phyloP scores from a whole-genome alignment of 805 yeast genomes.

The Starmera dryadoides region DNA sequence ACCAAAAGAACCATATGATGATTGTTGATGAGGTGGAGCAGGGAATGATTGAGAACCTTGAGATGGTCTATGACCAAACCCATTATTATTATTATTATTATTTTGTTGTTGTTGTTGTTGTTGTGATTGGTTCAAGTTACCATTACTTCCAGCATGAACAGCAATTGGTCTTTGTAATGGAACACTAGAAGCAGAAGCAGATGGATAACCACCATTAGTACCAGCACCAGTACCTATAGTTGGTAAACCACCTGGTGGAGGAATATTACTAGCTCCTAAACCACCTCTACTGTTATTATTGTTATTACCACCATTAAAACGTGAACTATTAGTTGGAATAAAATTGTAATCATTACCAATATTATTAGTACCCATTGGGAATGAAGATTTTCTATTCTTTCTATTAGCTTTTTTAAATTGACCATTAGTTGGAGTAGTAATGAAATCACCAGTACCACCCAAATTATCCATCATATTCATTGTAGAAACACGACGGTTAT shows the following conservation, averaged over 20 bases:
- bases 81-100: background rate
- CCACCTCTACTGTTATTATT: background rate
- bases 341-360: slow-evolving; percentile 1
- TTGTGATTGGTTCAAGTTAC: background rate
- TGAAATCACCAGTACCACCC: slow-evolving; percentile 3
- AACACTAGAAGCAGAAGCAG: background rate
- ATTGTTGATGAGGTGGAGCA: background rate
- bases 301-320: background rate
- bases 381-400: slow-evolving; percentile 36
- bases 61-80: background rate
- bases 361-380: slow-evolving; percentile 18
- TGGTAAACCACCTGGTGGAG: slow-evolving; percentile 3
- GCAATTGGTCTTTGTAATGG: slow-evolving; percentile 1
- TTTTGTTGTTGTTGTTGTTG: background rate
- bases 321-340: background rate
- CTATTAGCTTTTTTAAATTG: slow-evolving; percentile 32
- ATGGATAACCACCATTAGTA: background rate
- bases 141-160: background rate
- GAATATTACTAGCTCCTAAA: background rate
- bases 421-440: slow-evolving; percentile 1
- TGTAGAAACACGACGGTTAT: slow-evolving; percentile 19
- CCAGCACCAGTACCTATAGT: background rate
- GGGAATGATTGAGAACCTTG: background rate
- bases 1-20: background rate
- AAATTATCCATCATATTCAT: slow-evolving; percentile 12